Base-by-base conservation (phyloP, 768 basidiomycete species). In the Russula griseocarnosa region DNA sequence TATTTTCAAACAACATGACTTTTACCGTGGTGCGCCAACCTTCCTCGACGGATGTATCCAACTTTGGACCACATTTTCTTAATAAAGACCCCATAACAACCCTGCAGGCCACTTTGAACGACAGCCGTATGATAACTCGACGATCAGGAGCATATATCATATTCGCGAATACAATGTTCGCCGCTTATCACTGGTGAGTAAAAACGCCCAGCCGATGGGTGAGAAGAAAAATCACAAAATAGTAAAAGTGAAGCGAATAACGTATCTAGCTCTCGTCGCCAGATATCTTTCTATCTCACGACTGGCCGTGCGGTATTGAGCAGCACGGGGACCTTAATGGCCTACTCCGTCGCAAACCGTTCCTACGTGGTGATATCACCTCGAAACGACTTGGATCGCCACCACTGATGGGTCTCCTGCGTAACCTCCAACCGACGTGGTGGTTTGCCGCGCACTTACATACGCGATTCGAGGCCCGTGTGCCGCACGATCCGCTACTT, bases 371-470 rank as follows among this genome's bases (percentile, higher is more conserved):
- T 28, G 92, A 98, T 74, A 80, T 94, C 64, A 72, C 78, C 22
- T 76, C 76, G 38, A 87, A 90, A 40, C 79, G 75, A 14, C 83
- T 97, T 14, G 96, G 95, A 28, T 95, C 92, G 1, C 93, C 90
- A 18, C 94, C 94, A 8, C 76, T 96, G 40, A 86, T 90, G 81
- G 84, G 84, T 14, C 78, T 98, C 0, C 75, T 98, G 26, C 78
- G 76, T 36, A 86, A 79, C 28, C 78, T 97, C 36, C 79, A 83
- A 69, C 95, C 95, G 0, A 70, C 80, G 52, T 88, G 92, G 84
- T 98, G 95, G 96, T 97, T 97, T 73, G 75, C 92, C 4, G 95
- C 94, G 0, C 96, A 98, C 75, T 70, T 98, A 55, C 96, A 98
- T 71, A 85, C 87, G 54, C 86, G 88, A 56, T 98, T 89, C 70